Evolutionary conservation across 164 flowering plant genomes (phyloP).

Genomic region (Vitis rotundifolia): DNA sequence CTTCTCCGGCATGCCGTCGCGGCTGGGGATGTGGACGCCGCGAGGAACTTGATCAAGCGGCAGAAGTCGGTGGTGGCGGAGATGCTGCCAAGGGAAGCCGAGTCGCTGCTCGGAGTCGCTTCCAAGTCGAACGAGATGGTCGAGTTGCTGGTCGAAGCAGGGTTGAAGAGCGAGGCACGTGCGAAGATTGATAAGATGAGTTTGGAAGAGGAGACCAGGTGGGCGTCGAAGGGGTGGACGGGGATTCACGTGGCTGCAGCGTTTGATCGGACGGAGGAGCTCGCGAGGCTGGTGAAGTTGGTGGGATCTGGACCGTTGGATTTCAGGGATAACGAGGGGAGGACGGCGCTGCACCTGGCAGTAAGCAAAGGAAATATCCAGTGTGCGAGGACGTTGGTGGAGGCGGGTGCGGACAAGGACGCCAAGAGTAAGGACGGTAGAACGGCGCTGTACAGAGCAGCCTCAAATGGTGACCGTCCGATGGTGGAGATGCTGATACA

Average conservation of each 20-base stretch:
- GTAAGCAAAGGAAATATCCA: conserved; percentile 36
- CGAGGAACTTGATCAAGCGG: conserved; percentile 48
- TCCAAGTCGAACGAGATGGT: conserved; percentile 38
- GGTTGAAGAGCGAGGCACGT: conserved; percentile 28
- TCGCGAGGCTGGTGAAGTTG: conserved; percentile 16
- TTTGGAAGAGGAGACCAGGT: conserved; percentile 12
- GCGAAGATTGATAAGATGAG: conserved; percentile 4
- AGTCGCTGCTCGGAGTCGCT: conserved; percentile 46
- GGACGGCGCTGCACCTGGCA: conserved; percentile 51
- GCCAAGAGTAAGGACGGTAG: conserved; percentile 44
- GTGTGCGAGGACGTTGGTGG: conserved; percentile 41
- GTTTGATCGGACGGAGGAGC: conserved; percentile 36
- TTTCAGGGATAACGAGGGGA: conserved; percentile 39
- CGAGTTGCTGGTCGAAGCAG: conserved; percentile 43
- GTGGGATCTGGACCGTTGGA: conserved; percentile 30
- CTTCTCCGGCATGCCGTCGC: conserved; percentile 57
- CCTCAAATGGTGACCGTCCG: conserved; percentile 42
- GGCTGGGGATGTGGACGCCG: conserved; percentile 39
- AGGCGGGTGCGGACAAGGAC: conserved; percentile 48
- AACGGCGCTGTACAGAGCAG: conserved; percentile 51
- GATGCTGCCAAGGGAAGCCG: conserved; percentile 32
- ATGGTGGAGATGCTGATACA: conserved; percentile 47
- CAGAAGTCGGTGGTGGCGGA: conserved; percentile 38
- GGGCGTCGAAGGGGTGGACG: conserved; percentile 38
- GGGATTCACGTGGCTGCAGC: conserved; percentile 47